Conservation (phyloP, 805 yeast species). For the Starmerella bombi region DNA sequence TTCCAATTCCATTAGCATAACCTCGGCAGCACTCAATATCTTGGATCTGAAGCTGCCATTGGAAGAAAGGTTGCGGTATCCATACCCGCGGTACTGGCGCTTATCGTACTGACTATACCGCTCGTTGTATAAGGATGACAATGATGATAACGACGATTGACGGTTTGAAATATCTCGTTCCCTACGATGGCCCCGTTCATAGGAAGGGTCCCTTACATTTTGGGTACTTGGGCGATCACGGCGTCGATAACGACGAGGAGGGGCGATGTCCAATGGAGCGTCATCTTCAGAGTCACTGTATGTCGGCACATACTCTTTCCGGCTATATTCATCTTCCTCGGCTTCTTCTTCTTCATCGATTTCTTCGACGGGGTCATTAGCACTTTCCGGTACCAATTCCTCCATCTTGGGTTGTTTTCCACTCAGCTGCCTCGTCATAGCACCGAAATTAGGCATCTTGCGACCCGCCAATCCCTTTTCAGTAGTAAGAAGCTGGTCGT, state of each 20-base stretch:
- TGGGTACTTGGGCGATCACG: too few species aligned
- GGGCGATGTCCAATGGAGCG: slow-evolving; percentile 1
- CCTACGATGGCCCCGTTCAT: too few species aligned
- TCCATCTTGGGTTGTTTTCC: slow-evolving; percentile 14
- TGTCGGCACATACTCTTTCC: background rate
- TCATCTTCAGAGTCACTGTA: slow-evolving; percentile 1
- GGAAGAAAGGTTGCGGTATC: slow-evolving; percentile 14
- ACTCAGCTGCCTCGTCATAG: slow-evolving; percentile 34
- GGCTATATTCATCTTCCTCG: background rate
- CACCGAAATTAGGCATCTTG: slow-evolving; percentile 64
- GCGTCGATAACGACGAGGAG: slow-evolving; percentile 11
- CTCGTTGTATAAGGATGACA: slow-evolving; percentile 4
- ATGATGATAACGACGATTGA: background rate
- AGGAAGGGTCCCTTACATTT: too few species aligned
- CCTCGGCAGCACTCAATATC: slow-evolving; percentile 24
- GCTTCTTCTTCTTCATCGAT: background rate
- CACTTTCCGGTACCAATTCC: background rate
- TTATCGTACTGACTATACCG: slow-evolving; percentile 7
- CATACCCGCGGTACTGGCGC: slow-evolving; percentile 1
- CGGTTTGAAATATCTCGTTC: background rate
- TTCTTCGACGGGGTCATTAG: background rate
- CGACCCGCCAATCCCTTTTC: slow-evolving; percentile 49
- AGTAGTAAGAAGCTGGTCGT: slow-evolving; percentile 54
- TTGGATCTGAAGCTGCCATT: slow-evolving; percentile 11
- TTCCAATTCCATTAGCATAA: slow-evolving; percentile 24